Conservation (phyloP, 768 basidiomycete genomes). For the Lepiota venenata region DNA sequence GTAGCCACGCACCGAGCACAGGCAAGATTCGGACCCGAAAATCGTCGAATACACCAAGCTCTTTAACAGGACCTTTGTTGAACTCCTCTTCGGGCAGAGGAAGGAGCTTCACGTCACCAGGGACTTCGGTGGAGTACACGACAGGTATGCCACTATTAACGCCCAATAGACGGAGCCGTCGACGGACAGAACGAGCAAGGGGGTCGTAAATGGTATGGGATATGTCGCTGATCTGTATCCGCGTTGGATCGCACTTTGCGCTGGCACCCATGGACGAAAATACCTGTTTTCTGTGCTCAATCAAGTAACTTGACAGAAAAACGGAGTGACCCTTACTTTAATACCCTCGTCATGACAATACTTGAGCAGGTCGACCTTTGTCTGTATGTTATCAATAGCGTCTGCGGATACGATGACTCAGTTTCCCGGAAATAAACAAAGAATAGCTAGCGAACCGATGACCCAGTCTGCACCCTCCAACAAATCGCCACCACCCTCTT, state of each 20-base stretch:
- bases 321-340: slow-evolving; percentile 49
- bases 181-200: slow-evolving; percentile 86
- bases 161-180: slow-evolving; percentile 64
- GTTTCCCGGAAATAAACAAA: not conserved
- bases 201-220: slow-evolving; percentile 92
- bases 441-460: slow-evolving; percentile 52
- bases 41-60: slow-evolving; percentile 87
- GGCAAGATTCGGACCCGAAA: slow-evolving; percentile 93
- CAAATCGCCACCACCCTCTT: slow-evolving; percentile 70
- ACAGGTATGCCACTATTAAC: slow-evolving; percentile 73
- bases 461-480: slow-evolving; percentile 93
- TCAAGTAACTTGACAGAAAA: not conserved
- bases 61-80: slow-evolving; percentile 82
- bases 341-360: slow-evolving; percentile 80
- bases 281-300: slow-evolving; percentile 52
- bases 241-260: slow-evolving; percentile 91
- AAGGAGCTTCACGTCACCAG: slow-evolving; percentile 81
- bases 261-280: slow-evolving; percentile 98
- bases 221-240: slow-evolving; percentile 94
- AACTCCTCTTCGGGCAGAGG: slow-evolving; percentile 93
- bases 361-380: slow-evolving; percentile 91
- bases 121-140: slow-evolving; percentile 95
- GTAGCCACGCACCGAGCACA: slow-evolving; percentile 64
- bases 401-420: slow-evolving; percentile 39
- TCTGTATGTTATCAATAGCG: slow-evolving; percentile 96